Evolutionary conservation across 768 basidiomycete species (phyloP), one percentile per base, ranked within the genome.

Genomic region (Lactarius indigo): DNA sequence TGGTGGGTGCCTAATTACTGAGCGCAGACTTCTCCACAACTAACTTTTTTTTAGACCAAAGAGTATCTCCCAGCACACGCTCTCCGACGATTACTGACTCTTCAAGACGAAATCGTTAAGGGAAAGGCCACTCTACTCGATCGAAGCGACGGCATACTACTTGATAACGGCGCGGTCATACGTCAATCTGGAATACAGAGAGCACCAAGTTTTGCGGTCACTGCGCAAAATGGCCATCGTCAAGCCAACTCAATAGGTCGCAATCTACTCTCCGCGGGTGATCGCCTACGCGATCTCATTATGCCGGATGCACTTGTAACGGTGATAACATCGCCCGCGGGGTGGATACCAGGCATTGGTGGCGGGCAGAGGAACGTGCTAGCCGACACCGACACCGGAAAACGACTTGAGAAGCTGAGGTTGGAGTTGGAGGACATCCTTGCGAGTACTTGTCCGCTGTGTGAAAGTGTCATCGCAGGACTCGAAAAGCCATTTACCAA

Each of bases 261-360:
- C 57, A 92, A 91, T 72, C 79, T 97, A 20, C 85, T 95, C 30
- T 91, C 90, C 26, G 94, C 94, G 1, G 92, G 94, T 5, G 96
- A 98, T 76, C 85, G 87, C 64, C 77, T 99, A 61, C 85, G 95
- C 52, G 95, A 98, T 75, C 81, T 98, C 59, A 96, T 99, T 72
- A 79, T 98, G 9, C 97, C 97, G 15, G 97, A 98, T 73, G 91
- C 94, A 3, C 83, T 98, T 17, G 95, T 93, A 33, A 84, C 86
- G 37, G 84, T 94, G 26, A 90, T 98, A 63, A 87, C 90, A 1
- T 83, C 89, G 6, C 89, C 90, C 4, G 77, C 71, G 15, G 81
- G 81, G 20, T 92, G 90, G 90, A 88, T 92, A 70, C 88, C 90
- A 26, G 85, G 86, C 35, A 87, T 89, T 69, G 74, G 73, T 23